These are phyloP conservation scores for Dothistroma septosporum DNA, from an alignment of 2,329 filamentous ascomycete genomes.

Conservation along the genomic window DNA sequence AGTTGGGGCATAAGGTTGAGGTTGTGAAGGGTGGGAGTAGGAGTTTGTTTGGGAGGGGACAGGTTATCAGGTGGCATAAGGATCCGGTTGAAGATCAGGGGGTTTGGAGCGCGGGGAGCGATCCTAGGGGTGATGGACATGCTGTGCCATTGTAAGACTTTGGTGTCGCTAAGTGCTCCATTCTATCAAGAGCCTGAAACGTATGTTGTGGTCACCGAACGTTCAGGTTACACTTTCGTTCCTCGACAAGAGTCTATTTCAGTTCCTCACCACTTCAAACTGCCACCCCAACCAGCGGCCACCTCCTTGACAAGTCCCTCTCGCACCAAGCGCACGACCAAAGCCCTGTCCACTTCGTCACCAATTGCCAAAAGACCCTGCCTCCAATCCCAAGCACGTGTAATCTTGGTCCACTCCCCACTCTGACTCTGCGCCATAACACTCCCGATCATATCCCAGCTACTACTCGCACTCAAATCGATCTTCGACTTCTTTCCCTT, in stretches of 20 bases:
- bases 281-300: constrained; percentile 21
- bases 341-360: constrained; percentile 13
- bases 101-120: constrained; percentile 85
- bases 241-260: neutral
- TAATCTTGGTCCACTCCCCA: constrained; percentile 12
- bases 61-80: constrained; percentile 74
- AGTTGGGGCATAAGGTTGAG: constrained; percentile 68
- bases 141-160: constrained; percentile 47
- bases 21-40: constrained; percentile 64
- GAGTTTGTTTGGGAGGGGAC: constrained; percentile 75
- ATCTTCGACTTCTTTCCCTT: constrained; percentile 21
- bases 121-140: constrained; percentile 77
- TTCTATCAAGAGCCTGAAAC: neutral
- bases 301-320: constrained; percentile 22
- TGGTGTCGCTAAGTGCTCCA: neutral
- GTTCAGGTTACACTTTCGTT: neutral
- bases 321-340: constrained; percentile 18
- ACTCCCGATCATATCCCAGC: constrained; percentile 30
- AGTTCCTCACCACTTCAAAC: constrained; percentile 15
- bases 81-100: constrained; percentile 62
- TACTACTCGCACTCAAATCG: constrained; percentile 25
- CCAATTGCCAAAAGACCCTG: constrained; percentile 18
- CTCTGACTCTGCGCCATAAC: constrained; percentile 12
- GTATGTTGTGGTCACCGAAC: constrained; percentile 43
- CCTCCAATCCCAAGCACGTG: constrained; percentile 25